Base-by-base conservation (phyloP, 2,329 filamentous ascomycete genomes). In the Penicillium sclerotigenum region DNA sequence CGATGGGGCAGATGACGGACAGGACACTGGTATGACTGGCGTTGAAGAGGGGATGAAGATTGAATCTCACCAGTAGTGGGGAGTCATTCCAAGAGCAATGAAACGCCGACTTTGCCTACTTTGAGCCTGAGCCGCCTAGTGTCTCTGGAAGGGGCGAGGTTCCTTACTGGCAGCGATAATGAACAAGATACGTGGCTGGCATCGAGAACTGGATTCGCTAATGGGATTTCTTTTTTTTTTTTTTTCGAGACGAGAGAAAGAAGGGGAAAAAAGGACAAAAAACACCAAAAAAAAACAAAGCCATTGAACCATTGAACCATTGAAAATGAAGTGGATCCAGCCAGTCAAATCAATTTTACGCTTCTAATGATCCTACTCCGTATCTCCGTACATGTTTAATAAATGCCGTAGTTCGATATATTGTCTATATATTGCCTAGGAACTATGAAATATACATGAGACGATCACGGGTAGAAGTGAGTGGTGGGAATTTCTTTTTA, bases 21-120 rank as follows among this genome's bases (percentile, higher is more conserved):
- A 74, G 58, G 72, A 74, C 38, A 68, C 70, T 14, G 71, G 71
- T 1, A 75, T 74, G 72, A 62, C 64, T n/a, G 72, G 72, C 52
- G 63, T 70, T 29, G 60, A 48, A 13, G 65, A 59, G 26, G 66
- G 60, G 34, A 61, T 59, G 26, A 65, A 65, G 57, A 67, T 66
- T 36, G 65, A 63, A n/a, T 57, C 54, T 14, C 60, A 57, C 47
- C 64, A 68, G 57, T 64, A 64, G 36, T 37, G 49, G 26, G 18
- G 14, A 49, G 34, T 29, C 3, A n/a, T n/a, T 43, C 14, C 20
- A 26, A 22, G 38, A 26, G 18, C 28, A 29, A 31, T 6, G 36
- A 42, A 31, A 40, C 37, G 28, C 28, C 26, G n/a, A 24, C 26
- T 18, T 14, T 18, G 37, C 16, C 22, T 24, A 34, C 16, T 26